Evolutionary conservation across 371 early-diverging fungal genomes (phyloP), one percentile per base, ranked within the genome.

Genomic region (Haplosporangium sp.): DNA sequence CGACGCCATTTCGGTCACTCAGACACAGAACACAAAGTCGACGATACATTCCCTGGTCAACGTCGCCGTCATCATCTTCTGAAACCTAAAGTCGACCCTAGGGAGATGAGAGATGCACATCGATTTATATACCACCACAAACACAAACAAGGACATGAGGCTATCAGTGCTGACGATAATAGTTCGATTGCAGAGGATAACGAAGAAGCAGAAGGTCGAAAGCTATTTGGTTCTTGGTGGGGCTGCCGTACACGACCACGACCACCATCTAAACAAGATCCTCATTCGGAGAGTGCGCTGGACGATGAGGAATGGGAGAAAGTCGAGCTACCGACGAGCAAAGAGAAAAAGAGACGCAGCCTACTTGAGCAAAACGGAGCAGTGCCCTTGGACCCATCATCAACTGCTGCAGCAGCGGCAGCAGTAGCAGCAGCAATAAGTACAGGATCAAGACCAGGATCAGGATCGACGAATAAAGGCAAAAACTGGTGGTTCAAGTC

Each of bases 211-310:
- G 72, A 57, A n/a, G n/a, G n/a, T 21, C 55, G 64, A 46, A 67
- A 62, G 40, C 60, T 71, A 20, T 77, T 71, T 57, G 77, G 77
- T 1, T 52, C 63, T 6, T 71, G 77, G 77, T 77, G 77, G 77
- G 77, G 67, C 18, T 71, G 71, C 20, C 72, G 54, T 11, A 52
- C 62, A 0, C 63, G 53, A 16, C 64, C 60, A 37, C n/a, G n/a
- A n/a, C n/a, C n/a, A n/a, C n/a, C n/a, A n/a, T 55, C 75, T 18
- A 55, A 57, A n/a, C 45, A 38, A 1, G 69, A 48, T 18, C 59
- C 38, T n/a, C 47, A 37, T 9, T 6, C 56, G 18, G 65, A 55
- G n/a, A 47, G 45, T 21, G 40, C 43, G 6, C 55, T 64, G 4
- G 72, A 72, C 23, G 55, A 59, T 12, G 73, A 63, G 21, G n/a